Evolutionary conservation across 2,329 filamentous ascomycete genomes (phyloP).

Genomic region (Hypoxylon sp.): DNA sequence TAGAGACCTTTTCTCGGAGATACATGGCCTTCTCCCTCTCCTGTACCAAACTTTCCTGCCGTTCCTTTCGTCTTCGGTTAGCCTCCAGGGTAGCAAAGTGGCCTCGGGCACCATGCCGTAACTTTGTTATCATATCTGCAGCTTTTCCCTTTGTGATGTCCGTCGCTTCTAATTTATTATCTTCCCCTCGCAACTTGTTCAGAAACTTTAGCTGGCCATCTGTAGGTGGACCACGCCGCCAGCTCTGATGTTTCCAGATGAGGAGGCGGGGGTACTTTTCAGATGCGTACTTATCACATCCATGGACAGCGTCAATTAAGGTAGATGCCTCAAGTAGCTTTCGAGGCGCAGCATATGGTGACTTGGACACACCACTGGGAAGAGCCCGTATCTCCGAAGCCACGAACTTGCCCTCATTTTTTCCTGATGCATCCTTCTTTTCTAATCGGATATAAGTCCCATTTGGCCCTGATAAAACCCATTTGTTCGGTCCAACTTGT

Average conservation of each 20-base stretch:
- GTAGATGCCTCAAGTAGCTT: slow-evolving; percentile 75
- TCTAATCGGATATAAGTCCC: slow-evolving; percentile 74
- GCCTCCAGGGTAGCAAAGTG: slow-evolving; percentile 70
- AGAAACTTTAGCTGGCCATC: slow-evolving; percentile 77
- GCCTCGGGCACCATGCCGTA: slow-evolving; percentile 84
- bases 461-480: slow-evolving; percentile 76
- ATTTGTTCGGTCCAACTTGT: slow-evolving; percentile 77
- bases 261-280: slow-evolving; percentile 76
- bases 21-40: slow-evolving; percentile 60
- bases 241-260: slow-evolving; percentile 75
- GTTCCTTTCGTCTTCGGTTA: slow-evolving; percentile 66
- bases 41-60: slow-evolving; percentile 55
- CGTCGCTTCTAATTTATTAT: slow-evolving; percentile 67
- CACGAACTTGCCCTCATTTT: slow-evolving; percentile 56
- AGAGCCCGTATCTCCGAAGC: slow-evolving; percentile 66
- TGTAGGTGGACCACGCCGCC: slow-evolving; percentile 78
- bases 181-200: slow-evolving; percentile 73
- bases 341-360: slow-evolving; percentile 78
- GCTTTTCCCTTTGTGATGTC: slow-evolving; percentile 85
- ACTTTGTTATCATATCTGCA: slow-evolving; percentile 91
- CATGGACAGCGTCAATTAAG: slow-evolving; percentile 83
- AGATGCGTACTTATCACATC: slow-evolving; percentile 84
- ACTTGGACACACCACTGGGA: slow-evolving; percentile 62
- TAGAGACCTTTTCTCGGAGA: slow-evolving; percentile 66
- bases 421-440: slow-evolving; percentile 54